Evolutionary conservation across 2,329 filamentous ascomycete genomes (phyloP), one percentile per base, ranked within the genome.

Genomic region (Hysterium pulicare): DNA sequence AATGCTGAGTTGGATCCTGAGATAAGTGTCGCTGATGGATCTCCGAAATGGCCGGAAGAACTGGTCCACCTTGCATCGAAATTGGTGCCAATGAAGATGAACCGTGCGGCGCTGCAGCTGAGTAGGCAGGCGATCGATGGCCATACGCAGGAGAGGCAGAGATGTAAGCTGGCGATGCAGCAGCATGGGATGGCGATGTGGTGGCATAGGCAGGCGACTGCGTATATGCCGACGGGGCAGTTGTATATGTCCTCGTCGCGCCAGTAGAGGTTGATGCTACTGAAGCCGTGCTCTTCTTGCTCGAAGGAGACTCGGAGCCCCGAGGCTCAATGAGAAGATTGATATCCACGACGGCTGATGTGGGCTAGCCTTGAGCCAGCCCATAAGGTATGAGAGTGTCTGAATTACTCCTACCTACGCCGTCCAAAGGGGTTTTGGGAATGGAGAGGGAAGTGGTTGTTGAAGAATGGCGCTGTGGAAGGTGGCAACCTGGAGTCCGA

Each of bases 311-410:
- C 78, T 86, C 83, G 71, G 84, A 83, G 78, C 82, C 82, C 65
- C 82, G 74, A 65, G 77, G 79, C 78, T 90, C 87, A 71, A 95
- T 80, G 55, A 95, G 81, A 55, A 86, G 84, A 71, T 87, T 82
- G 86, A 95, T 94, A 90, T 95, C 90, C 90, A 95, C 84, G 80
- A 77, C 90, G 82, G 75, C 81, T 79, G 77, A 77, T 54, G 53
- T 49, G 52, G 60, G 69, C 68, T 64, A 65, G 70, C 66, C 48
- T 58, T 48, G 39, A 51, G 56, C 71, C 66, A 72, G 70, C 68
- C 67, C 66, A 70, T 67, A 48, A 54, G 49, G 54, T 48, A 43
- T 34, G 41, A 43, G 41, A 23, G 34, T 38, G 39, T 49, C 41
- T 41, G 41, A 49, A 54, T 48, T 28, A 37, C 44, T 52, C 41